These are phyloP conservation scores for Ilyonectria mors-panacis DNA, from an alignment of 2,329 filamentous ascomycete species.

Conservation along the genomic window DNA sequence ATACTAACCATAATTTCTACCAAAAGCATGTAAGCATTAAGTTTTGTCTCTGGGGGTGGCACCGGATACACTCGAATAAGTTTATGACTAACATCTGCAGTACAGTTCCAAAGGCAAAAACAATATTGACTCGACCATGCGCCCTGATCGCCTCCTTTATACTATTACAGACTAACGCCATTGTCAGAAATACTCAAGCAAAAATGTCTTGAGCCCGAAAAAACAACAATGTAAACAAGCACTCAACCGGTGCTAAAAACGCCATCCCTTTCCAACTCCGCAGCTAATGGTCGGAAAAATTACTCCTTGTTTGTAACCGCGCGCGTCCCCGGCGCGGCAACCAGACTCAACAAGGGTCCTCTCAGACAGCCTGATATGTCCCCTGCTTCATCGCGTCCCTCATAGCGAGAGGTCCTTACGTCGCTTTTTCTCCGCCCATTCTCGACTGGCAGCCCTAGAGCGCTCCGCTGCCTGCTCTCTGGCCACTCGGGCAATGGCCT, in stretches of 20 bases:
- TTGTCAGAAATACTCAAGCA: constrained; percentile 27
- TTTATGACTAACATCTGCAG: constrained; percentile 29
- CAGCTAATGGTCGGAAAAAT: constrained; percentile 26
- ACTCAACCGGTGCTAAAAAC: constrained; percentile 36
- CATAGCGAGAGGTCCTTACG: constrained; percentile 53
- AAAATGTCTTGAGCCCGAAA: constrained; percentile 18
- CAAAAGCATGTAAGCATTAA: neutral
- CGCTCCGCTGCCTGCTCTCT: constrained; percentile 74
- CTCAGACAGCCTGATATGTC: constrained; percentile 8
- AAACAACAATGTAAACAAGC: constrained; percentile 27
- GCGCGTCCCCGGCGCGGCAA: neutral
- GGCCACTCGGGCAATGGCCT: constrained; percentile 67
- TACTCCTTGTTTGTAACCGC: constrained; percentile 1
- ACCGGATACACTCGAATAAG: constrained; percentile 28
- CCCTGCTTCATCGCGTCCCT: constrained; percentile 32
- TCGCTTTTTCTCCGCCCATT: constrained; percentile 74
- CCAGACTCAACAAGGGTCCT: constrained; percentile 1
- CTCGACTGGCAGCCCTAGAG: constrained; percentile 70
- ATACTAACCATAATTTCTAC: neutral
- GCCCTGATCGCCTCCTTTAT: constrained; percentile 20
- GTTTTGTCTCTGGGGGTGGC: neutral
- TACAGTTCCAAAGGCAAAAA: constrained; percentile 29
- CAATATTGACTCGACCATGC: constrained; percentile 12
- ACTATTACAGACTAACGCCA: constrained; percentile 30
- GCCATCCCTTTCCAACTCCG: constrained; percentile 42